Conservation (phyloP, 164 flowering plant species). For the Magnolia changhungtana region DNA sequence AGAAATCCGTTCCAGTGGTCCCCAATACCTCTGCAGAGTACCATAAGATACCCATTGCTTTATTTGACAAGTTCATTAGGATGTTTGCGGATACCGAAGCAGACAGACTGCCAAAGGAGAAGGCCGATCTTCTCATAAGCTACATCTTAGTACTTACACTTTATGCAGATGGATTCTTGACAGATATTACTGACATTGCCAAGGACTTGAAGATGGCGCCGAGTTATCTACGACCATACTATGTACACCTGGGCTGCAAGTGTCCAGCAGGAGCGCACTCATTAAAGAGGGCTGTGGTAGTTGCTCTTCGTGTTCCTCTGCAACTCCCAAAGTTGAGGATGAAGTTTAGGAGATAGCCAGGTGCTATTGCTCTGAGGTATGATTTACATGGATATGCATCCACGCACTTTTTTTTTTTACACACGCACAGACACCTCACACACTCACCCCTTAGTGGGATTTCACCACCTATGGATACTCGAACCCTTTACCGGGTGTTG, state of each 20-base stretch:
- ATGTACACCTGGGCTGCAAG: constrained; percentile 65
- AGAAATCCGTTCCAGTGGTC: constrained; percentile 22
- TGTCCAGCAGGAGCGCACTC: constrained; percentile 13
- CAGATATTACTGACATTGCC: constrained; percentile 63
- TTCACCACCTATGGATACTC: too few species aligned
- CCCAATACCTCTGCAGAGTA: constrained; percentile 43
- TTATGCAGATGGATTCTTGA: constrained; percentile 54
- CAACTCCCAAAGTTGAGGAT: constrained; percentile 37
- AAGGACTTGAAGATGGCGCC: constrained; percentile 61
- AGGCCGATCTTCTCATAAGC: constrained; percentile 54
- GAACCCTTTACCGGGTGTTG: too few species aligned
- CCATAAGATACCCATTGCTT: constrained; percentile 51
- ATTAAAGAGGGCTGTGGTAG: constrained; percentile 15
- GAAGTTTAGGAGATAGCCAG: background rate
- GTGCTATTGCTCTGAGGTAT: background rate
- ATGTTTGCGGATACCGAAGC: constrained; percentile 43
- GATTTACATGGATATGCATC: background rate
- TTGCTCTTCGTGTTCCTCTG: constrained; percentile 69
- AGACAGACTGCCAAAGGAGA: constrained; percentile 41
- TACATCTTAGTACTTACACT: constrained; percentile 79
- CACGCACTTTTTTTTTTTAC: background rate
- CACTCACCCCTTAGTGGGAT: too few species aligned
- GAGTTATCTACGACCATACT: constrained; percentile 36
- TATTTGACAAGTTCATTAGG: constrained; percentile 40
- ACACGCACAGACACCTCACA: too few species aligned